Percentiles rank a stretch among this genome's conserved stretches.
phyloP scores from a whole-genome alignment of 2,329 filamentous ascomycete species.

The Elsinoe perseae region DNA sequence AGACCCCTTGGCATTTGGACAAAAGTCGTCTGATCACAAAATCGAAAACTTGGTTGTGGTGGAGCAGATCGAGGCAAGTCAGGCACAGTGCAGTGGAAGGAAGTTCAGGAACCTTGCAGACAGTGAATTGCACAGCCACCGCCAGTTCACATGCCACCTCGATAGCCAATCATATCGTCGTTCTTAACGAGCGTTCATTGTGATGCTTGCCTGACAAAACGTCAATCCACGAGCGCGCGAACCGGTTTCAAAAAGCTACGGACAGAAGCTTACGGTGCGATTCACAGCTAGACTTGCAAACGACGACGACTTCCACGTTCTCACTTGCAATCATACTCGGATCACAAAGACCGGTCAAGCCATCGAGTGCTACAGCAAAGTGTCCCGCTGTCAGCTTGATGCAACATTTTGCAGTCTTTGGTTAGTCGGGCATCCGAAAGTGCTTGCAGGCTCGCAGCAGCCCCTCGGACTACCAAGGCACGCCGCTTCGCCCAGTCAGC shows the following conservation, averaged over 20 bases:
- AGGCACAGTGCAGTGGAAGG: background rate
- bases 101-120: constrained; percentile 1
- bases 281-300: background rate
- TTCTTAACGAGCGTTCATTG: background rate
- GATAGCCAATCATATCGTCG: background rate
- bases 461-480: constrained; percentile 3
- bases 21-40: constrained; percentile 6
- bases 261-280: background rate
- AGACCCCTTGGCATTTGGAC: background rate
- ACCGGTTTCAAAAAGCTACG: background rate
- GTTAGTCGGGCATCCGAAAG: constrained; percentile 1
- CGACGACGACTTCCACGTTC: background rate
- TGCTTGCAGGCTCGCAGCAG: background rate
- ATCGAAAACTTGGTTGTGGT: constrained; percentile 1
- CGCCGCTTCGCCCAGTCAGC: constrained; percentile 7
- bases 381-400: constrained; percentile 12
- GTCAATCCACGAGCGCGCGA: background rate
- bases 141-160: background rate
- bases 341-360: background rate
- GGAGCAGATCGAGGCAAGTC: background rate
- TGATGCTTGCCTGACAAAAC: constrained; percentile 6
- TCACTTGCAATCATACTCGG: background rate
- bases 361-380: background rate
- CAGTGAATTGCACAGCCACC: constrained; percentile 6
- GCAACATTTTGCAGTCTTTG: constrained; percentile 3